phyloP scores from a whole-genome alignment of 306 rosid species.

The Echinosophora koreensis region DNA sequence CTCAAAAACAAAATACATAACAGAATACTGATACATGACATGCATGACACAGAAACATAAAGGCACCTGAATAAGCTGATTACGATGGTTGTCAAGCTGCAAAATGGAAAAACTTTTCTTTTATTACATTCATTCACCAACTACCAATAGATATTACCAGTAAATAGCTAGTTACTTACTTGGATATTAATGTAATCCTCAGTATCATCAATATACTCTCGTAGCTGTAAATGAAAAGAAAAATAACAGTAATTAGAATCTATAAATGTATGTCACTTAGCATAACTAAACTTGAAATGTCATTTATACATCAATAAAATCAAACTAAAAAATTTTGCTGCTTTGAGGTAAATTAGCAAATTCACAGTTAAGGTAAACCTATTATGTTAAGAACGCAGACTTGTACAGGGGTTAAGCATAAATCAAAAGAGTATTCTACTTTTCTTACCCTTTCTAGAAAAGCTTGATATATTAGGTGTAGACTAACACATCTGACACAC shows the following conservation, averaged over 20 bases:
- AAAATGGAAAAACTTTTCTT: constrained; percentile 32
- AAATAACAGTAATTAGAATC: constrained; percentile 21
- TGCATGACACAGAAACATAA: constrained; percentile 33
- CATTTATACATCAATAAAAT: not conserved
- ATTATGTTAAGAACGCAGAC: not conserved
- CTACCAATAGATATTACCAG: not conserved
- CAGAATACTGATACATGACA: constrained; percentile 10
- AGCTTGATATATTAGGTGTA: not conserved
- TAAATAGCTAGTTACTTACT: constrained; percentile 54
- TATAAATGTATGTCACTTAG: not conserved
- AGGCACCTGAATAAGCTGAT: constrained; percentile 81
- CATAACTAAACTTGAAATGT: not conserved
- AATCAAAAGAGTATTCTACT: constrained; percentile 17
- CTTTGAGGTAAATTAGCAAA: constrained; percentile 16
- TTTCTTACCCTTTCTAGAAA: not conserved
- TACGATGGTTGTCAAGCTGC: constrained; percentile 88
- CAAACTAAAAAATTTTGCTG: constrained; percentile 12
- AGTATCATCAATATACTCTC: constrained; percentile 93
- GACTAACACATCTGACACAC: not conserved
- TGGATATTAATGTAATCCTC: constrained; percentile 95
- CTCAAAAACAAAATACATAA: not conserved
- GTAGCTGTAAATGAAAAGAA: constrained; percentile 63
- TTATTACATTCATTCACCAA: constrained; percentile 14
- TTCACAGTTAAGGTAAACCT: constrained; percentile 35
- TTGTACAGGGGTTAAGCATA: constrained; percentile 16